These are phyloP conservation scores for Saccharomycopsis sp. DNA, from an alignment of 805 yeast species.

Conservation along the genomic window DNA sequence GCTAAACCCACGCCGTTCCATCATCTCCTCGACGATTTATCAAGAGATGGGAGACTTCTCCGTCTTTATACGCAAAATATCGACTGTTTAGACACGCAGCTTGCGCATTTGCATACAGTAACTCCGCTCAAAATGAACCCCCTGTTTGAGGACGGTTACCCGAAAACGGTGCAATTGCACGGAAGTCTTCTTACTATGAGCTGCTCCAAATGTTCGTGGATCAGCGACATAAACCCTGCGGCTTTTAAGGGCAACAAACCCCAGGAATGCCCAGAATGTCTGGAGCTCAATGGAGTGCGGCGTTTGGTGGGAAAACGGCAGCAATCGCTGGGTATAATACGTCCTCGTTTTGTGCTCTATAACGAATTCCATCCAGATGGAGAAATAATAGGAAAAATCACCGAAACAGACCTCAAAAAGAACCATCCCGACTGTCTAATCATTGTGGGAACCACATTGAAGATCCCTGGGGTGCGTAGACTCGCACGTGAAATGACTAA, in stretches of 20 bases:
- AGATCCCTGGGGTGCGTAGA: slow-evolving; percentile 67
- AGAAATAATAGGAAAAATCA: slow-evolving; percentile 72
- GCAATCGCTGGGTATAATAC: slow-evolving; percentile 53
- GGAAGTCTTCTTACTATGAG: slow-evolving; percentile 69
- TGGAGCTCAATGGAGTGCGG: slow-evolving; percentile 50
- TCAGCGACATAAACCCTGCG: slow-evolving; percentile 45
- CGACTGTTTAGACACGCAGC: slow-evolving; percentile 67
- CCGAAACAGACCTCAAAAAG: slow-evolving; percentile 53
- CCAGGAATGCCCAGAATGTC: slow-evolving; percentile 53
- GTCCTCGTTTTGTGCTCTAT: slow-evolving; percentile 65
- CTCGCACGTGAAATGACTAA: slow-evolving; percentile 54
- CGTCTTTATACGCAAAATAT: slow-evolving; percentile 85
- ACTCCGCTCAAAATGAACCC: slow-evolving; percentile 37
- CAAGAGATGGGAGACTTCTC: slow-evolving; percentile 55
- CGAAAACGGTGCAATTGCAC: slow-evolving; percentile 71
- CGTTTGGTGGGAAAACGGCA: slow-evolving; percentile 55
- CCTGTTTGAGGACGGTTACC: slow-evolving; percentile 35
- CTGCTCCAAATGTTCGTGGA: slow-evolving; percentile 69
- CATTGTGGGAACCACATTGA: slow-evolving; percentile 78
- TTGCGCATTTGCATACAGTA: slow-evolving; percentile 41
- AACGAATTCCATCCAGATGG: slow-evolving; percentile 83
- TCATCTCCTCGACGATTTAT: slow-evolving; percentile 48
- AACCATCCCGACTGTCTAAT: slow-evolving; percentile 69
- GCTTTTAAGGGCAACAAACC: slow-evolving; percentile 38
- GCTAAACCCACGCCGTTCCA: slow-evolving; percentile 77